Base-by-base conservation (phyloP, 2,329 filamentous ascomycete genomes). In the Neopestalotiopsis rosae region DNA sequence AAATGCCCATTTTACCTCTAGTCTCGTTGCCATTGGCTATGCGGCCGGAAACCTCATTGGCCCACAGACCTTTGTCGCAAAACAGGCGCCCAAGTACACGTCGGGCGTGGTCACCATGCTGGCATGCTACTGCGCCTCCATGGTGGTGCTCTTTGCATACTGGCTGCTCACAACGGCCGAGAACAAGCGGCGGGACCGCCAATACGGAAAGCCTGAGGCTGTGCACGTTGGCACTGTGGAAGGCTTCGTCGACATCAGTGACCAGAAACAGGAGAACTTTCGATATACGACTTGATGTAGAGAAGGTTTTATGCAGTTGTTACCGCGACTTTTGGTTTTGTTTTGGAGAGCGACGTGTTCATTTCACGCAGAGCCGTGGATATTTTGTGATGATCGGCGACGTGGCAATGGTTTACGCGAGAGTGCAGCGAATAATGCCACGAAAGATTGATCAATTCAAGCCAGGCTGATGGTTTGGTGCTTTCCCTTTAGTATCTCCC, bases 1-100 rank as follows among this genome's bases (percentile, higher is more conserved):
- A 17, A 13, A 9, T 4, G 20, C 56, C 13, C 6, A 30, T 20
- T 59, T 6, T 1, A 4, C 38, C 32, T 12, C 13, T 30, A 67
- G 79, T 30, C 77, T 81, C 30, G 74, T 82, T 3, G 79, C 79
- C 49, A 79, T 83, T 45, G 81, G 79, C 4, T 83, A 80, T 68
- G 79, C 78, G 3, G 76, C 81, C 1, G 80, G 80, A 4, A 83
- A 83, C 68, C 71, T 83, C 1, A 82, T 83, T 64, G 82, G 81
- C 0, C 81, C 81, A 1, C 81, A 82, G 71, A 82, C 80, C 0
- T 83, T 83, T 69, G 75, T 78, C 17, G 75, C 75, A 13, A 75
- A 77, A 32, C 79, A 83, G 66, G 80, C 81, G 1, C 81, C 81
- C 1, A 77, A 73, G 57, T 82, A 82, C 64, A 80, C 76, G 1